Base-by-base conservation (phyloP, 164 flowering plant genomes). In the Chimonanthus praecox region DNA sequence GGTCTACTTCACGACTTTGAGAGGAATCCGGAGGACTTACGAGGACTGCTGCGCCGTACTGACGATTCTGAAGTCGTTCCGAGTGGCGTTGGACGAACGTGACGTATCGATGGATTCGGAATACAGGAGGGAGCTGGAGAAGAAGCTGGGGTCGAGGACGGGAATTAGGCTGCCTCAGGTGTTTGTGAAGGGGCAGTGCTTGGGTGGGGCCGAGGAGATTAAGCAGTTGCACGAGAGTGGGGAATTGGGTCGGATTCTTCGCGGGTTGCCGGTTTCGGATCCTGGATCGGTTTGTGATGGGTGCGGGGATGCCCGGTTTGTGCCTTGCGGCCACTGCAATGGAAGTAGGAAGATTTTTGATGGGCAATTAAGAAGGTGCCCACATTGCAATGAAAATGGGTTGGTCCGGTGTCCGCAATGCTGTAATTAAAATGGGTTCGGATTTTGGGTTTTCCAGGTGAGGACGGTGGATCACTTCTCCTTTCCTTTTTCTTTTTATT, bases 281-380 rank as follows among this genome's bases (percentile, higher is more conserved):
- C 69, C 72, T 2, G 81, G 83, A n/a, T 76, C 76, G 66, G 87
- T 82, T n/a, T 94, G 99, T 71, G 82, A 83, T 68, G 76, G 77
- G 8, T 96, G 99, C 80, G 99, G 97, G 54, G 97, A 90, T 78
- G 94, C 86, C 2, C 86, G 97, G 83, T 96, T 96, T 74, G 71
- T 94, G 66, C 97, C 90, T 9, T 96, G 99, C 77, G 76, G 74
- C 10, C 83, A 81, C 67, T 96, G 99, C 69, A 82, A 76, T 80
- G 99, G 99, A 2, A 92, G 98, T 76, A 73, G 89, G 49, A 96
- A 92, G 84, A 75, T 94, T 33, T 96, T 85, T 76, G 83, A 87
- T 49, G 88, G 80, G 11, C 78, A 51, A 63, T 47, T 87, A 72
- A 83, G 79, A 47, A 83, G 90, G 58, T 95, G 99, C 76, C 75